phyloP scores from a whole-genome alignment of 345 rosid species.

The Camelina laxa region DNA sequence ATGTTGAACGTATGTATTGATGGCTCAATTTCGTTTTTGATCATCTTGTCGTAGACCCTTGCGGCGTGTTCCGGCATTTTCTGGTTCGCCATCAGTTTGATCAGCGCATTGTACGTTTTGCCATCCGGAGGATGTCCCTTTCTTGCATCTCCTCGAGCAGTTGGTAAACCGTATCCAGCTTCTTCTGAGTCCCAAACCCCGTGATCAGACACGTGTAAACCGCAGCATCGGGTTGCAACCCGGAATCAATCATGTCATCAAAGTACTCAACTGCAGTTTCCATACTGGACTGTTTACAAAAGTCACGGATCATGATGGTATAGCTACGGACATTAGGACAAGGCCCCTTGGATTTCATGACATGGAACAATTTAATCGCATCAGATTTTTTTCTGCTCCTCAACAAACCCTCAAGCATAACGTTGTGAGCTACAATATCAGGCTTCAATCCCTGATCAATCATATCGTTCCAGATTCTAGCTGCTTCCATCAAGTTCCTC shows the following conservation, averaged over 20 bases:
- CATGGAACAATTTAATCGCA: constrained; percentile 77
- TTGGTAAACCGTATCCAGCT: constrained; percentile 68
- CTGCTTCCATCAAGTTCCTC: constrained; percentile 90
- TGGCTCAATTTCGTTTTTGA: constrained; percentile 61
- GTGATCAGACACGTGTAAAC: constrained; percentile 86
- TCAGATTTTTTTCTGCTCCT: constrained; percentile 70
- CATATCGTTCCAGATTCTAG: constrained; percentile 88
- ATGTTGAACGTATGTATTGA: constrained; percentile 80
- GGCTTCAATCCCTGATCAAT: constrained; percentile 80
- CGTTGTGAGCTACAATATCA: constrained; percentile 69
- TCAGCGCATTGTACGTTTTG: constrained; percentile 74
- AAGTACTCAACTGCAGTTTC: constrained; percentile 70
- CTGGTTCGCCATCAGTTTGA: constrained; percentile 71
- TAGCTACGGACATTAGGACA: constrained; percentile 69
- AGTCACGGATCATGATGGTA: constrained; percentile 67
- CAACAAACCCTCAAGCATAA: constrained; percentile 83
- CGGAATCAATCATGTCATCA: constrained; percentile 73
- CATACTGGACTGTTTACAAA: constrained; percentile 80
- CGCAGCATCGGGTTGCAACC: constrained; percentile 67
- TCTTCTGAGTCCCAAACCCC: constrained; percentile 74
- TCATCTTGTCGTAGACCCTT: constrained; percentile 70
- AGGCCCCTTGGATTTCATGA: constrained; percentile 89
- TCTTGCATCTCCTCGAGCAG: constrained; percentile 85
- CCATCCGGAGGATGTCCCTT: constrained; percentile 81
- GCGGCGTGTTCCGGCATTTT: constrained; percentile 74